phyloP scores from a whole-genome alignment of 768 basidiomycete species.

The Naganishia randhawae region DNA sequence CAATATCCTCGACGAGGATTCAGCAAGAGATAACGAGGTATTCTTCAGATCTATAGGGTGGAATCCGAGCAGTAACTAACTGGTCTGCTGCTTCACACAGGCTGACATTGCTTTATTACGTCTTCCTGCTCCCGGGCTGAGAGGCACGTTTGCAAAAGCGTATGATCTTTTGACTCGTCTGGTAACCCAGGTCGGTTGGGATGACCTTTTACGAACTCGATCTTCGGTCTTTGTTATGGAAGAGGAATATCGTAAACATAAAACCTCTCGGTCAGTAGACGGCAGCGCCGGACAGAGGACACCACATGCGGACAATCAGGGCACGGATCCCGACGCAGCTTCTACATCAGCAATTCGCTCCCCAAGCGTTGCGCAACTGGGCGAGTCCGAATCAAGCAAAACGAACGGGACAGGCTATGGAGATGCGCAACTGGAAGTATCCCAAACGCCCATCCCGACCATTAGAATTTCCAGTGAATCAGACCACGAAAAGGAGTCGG shows the following conservation, averaged over 20 bases:
- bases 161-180: conserved; percentile 85
- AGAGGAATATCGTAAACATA: conserved; percentile 97
- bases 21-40: conserved; percentile 67
- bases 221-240: conserved; percentile 98
- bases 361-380: conserved; percentile 18
- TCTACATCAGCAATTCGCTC: conserved; percentile 34
- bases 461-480: conserved; percentile 74
- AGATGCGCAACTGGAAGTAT: conserved; percentile 39
- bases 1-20: conserved; percentile 74
- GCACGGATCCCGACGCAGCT: conserved; percentile 37
- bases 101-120: conserved; percentile 90
- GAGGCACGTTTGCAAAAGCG: conserved; percentile 93
- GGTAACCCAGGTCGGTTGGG: conserved; percentile 95
- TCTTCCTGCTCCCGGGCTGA: conserved; percentile 87
- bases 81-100: conserved; percentile 33
- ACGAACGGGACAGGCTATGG: conserved; percentile 1
- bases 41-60: conserved; percentile 51
- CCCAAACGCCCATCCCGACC: conserved; percentile 56
- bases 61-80: neutral
- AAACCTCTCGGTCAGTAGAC: conserved; percentile 68
- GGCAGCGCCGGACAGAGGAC: conserved; percentile 20
- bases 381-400: neutral
- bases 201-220: conserved; percentile 91
- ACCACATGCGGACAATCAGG: conserved; percentile 50
- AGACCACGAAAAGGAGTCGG: conserved; percentile 59